Evolutionary conservation across 495 filamentous ascomycete species (phyloP).

Genomic region (Penicillium waksmanii): DNA sequence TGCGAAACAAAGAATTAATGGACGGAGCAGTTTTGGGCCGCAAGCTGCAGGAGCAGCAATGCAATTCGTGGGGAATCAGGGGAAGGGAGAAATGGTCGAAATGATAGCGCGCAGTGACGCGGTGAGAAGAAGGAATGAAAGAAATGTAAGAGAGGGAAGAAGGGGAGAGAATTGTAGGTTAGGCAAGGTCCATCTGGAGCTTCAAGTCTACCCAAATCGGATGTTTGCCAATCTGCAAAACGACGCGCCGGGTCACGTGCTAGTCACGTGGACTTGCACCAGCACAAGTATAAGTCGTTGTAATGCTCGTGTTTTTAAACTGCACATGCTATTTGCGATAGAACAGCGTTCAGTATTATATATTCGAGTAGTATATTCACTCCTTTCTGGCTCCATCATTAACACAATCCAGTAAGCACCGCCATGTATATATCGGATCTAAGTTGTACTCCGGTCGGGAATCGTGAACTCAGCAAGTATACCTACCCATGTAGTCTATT

Average conservation of each 20-base stretch:
- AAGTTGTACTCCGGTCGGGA: no score
- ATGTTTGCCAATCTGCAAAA: not conserved
- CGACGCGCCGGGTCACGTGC: conserved; percentile 1
- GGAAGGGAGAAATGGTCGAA: not conserved
- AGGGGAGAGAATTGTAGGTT: not conserved
- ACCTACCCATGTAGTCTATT: no score
- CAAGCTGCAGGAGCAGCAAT: conserved; percentile 14
- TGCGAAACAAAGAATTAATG: not conserved
- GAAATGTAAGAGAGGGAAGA: not conserved
- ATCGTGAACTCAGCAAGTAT: no score
- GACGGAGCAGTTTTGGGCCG: conserved; percentile 26
- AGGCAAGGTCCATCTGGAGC: conserved; percentile 3
- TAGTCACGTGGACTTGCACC: no score
- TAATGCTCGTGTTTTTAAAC: no score
- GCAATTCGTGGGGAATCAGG: not conserved
- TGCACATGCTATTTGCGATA: not conserved
- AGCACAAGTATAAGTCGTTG: no score
- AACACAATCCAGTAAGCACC: not conserved
- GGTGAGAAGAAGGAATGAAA: not conserved
- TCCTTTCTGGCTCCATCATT: not conserved
- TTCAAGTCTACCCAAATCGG: not conserved
- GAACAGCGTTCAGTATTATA: no score
- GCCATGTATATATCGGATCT: no score
- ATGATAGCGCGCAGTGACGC: not conserved
- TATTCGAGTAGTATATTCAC: no score